Base-by-base conservation (phyloP, 352 stramenopile genomes). In the Aphanomyces stellatus region DNA sequence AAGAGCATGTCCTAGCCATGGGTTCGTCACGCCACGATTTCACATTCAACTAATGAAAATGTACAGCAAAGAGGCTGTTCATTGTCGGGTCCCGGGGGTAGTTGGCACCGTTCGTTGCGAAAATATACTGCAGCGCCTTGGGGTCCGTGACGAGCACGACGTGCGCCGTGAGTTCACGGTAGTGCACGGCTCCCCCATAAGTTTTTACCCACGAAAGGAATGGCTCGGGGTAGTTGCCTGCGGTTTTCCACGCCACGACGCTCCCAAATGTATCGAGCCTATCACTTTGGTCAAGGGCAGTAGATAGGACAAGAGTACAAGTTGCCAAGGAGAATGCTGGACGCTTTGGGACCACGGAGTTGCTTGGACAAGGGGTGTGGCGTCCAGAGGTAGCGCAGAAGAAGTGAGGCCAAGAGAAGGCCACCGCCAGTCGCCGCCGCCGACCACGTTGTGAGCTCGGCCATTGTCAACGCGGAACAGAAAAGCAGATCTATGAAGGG, bases 141-240 rank as follows among this genome's bases (percentile, higher is more conserved):
- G 56, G 56, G 7, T 64, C 56, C 11, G 56, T 51, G 15, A 64
- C 8, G 11, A 64, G 56, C 40, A 64, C 56, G n/a, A 30, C 25
- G 15, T 64, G 30, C 10, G 37, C 19, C 2, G 28, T n/a, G 11
- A 64, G 22, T 13, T 30, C 28, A 8, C 56, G 56, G 41, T 64
- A 64, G 41, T 64, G 35, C 41, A 64, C 56, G 8, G 27, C 27
- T 8, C 56, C 56, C 2, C 56, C 56, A 35, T 64, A 64, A 19
- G 10, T 6, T 11, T 53, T 1, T 8, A 30, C 51, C 56, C 56
- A 64, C 33, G 24, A 49, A 25, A 64, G 56, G n/a, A 30, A 30
- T 27, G 56, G 56, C 56, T 64, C 56, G 27, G 56, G 56, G 22
- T 35, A 64, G 24, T 46, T 17, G 27, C 56, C 56, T 2, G 40